phyloP scores from a whole-genome alignment of 495 filamentous ascomycete species.

The Hyaloscypha hepaticicola region DNA sequence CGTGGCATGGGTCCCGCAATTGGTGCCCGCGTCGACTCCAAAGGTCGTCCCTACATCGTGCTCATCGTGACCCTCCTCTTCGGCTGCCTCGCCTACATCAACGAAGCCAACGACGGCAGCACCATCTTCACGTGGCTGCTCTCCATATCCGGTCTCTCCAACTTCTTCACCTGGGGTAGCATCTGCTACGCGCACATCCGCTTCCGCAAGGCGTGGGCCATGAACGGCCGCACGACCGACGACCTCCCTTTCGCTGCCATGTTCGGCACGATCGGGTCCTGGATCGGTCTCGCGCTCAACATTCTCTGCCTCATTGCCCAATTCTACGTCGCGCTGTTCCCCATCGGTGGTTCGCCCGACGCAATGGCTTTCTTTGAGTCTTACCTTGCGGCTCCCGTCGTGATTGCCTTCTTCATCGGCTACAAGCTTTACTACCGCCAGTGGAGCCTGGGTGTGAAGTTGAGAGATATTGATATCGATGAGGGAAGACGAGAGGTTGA shows the following conservation, averaged over 20 bases:
- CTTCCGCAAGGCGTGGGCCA: conserved; percentile 79
- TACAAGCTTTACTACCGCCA: conserved; percentile 73
- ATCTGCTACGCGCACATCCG: conserved; percentile 89
- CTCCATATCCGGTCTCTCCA: conserved; percentile 82
- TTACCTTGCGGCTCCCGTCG: conserved; percentile 81
- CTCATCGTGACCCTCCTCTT: conserved; percentile 54
- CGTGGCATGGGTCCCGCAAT: conserved; percentile 57
- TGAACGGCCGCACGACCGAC: conserved; percentile 65
- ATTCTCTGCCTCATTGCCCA: conserved; percentile 84
- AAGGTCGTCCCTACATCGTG: conserved; percentile 54
- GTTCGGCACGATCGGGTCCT: conserved; percentile 78
- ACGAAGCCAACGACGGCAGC: conserved; percentile 41
- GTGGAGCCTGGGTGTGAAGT: conserved; percentile 48
- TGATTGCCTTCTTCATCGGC: conserved; percentile 68
- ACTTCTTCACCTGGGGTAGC: conserved; percentile 90
- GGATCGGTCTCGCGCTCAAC: conserved; percentile 78
- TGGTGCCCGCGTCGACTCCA: conserved; percentile 54
- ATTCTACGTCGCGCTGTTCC: conserved; percentile 89
- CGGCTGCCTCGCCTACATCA: conserved; percentile 53
- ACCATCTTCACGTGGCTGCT: conserved; percentile 82
- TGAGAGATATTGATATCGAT: conserved; percentile 58
- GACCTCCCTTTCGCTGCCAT: conserved; percentile 83
- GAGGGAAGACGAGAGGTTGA: conserved; percentile 55
- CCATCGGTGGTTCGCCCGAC: conserved; percentile 54
- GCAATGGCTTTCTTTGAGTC: conserved; percentile 70